Percentiles rank a stretch among this genome's conserved stretches.
Evolutionary conservation across 2,329 filamentous ascomycete species (phyloP).

Genomic region (Arthrocladium fulminans): DNA sequence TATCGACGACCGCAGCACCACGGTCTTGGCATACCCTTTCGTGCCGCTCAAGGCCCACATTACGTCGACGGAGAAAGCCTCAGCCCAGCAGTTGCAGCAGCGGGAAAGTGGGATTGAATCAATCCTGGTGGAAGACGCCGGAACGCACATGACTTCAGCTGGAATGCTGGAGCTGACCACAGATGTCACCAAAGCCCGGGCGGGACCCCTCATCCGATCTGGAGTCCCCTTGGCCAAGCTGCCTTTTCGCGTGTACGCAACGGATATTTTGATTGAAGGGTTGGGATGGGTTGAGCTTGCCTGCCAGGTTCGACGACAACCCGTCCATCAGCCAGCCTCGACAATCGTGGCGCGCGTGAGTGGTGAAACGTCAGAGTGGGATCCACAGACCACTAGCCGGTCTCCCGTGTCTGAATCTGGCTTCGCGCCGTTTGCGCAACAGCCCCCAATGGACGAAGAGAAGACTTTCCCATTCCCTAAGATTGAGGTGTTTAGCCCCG

Average conservation of each 20-base stretch:
- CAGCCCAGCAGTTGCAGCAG: constrained; percentile 59
- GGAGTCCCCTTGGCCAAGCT: constrained; percentile 45
- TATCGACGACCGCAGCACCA: constrained; percentile 17
- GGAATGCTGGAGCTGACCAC: constrained; percentile 66
- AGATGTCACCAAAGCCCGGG: constrained; percentile 73
- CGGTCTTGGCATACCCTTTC: constrained; percentile 79
- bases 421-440: constrained; percentile 11
- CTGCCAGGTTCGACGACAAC: constrained; percentile 62
- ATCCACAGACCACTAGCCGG: constrained; percentile 7
- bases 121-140: constrained; percentile 29
- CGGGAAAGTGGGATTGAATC: constrained; percentile 55
- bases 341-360: constrained; percentile 17
- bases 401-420: background rate
- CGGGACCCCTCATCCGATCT: constrained; percentile 63
- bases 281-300: constrained; percentile 88
- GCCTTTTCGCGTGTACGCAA: constrained; percentile 69
- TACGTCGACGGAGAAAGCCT: constrained; percentile 71
- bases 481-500: constrained; percentile 76
- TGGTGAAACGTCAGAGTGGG: constrained; percentile 1
- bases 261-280: constrained; percentile 83
- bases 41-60: constrained; percentile 68
- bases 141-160: constrained; percentile 55
- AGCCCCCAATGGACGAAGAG: constrained; percentile 5
- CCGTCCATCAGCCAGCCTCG: constrained; percentile 25
- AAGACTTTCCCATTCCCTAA: constrained; percentile 49